Evolutionary conservation across 306 rosid genomes (phyloP), one percentile per base, ranked within the genome.

Genomic region (Canavalia ensiformis): DNA sequence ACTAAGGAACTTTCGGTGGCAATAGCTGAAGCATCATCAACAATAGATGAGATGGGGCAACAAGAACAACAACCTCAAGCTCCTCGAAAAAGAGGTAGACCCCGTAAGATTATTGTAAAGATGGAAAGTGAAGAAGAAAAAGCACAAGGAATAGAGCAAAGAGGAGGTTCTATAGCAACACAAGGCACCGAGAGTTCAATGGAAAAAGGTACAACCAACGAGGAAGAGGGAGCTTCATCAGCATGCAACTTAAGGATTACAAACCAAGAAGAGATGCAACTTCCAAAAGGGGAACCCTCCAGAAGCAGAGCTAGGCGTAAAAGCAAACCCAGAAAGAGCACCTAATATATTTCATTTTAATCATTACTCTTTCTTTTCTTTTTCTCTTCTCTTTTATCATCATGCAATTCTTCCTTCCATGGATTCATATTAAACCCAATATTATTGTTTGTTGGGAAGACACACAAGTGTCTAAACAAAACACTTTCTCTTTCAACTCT

Each of bases 301-400:
- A 90, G 90, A 81, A 91, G 94, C 87, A 88, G 89, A 77, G 90
- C 92, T 25, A 90, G 97, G 76, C 62, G 97, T 65, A 94, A 94
- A 87, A 85, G 93, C 90, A 94, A 83, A 80, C 98, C 98, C 87
- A 90, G 89, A 88, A 94, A 94, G 86, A 94, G 98, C 66, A 92
- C 92, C 82, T 88, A 74, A 47, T 31, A 69, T 13, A 18, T 8
- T 3, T 44, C 12, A 75, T 39, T 31, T 58, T 64, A 54, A 34
- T 46, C 12, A 34, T 47, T n/a, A 25, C 8, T 47, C 39, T 4
- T 49, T 60, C 41, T 3, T 50, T 39, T n/a, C n/a, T 51, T 64
- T 1, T 33, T 29, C 60, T 75, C 52, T 13, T 37, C 46, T 75
- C 7, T 1, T 55, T 74, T 81, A 78, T 8, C 51, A 51, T 79